Percentiles rank a stretch among this genome's conserved stretches.
These are phyloP conservation scores for Cetraspora pellucida DNA, from an alignment of 192 early-diverging fungal genomes.

Conservation along the genomic window DNA sequence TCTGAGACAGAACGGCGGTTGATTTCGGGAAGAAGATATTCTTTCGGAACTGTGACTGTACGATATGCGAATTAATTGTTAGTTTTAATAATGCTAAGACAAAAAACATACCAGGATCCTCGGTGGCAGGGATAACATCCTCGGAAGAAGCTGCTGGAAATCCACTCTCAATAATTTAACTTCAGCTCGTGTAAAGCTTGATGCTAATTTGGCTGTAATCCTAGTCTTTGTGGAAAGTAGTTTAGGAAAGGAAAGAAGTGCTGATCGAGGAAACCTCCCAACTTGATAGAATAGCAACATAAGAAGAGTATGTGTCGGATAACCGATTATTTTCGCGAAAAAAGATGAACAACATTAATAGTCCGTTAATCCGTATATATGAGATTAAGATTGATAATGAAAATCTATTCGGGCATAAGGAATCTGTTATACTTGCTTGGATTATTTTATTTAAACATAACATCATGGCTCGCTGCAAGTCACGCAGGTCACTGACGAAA, in stretches of 20 bases:
- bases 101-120: constrained; percentile 16
- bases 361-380: too few relatives aligned
- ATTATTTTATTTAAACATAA: too few relatives aligned
- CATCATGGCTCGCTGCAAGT: too few relatives aligned
- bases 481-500: too few relatives aligned
- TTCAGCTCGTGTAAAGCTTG: background rate
- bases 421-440: too few relatives aligned
- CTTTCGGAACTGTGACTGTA: constrained; percentile 31
- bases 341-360: too few relatives aligned
- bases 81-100: constrained; percentile 22
- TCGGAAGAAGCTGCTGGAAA: constrained; percentile 1
- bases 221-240: constrained; percentile 14
- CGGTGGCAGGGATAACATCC: constrained; percentile 20
- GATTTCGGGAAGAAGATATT: constrained; percentile 29
- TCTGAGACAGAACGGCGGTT: background rate
- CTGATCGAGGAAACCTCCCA: constrained; percentile 3
- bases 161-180: constrained; percentile 3
- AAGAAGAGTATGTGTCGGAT: background rate
- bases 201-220: constrained; percentile 12
- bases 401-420: too few relatives aligned
- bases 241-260: constrained; percentile 5
- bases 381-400: too few relatives aligned
- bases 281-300: constrained; percentile 14
- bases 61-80: constrained; percentile 27
- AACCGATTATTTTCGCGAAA: background rate